phyloP scores from a whole-genome alignment of 306 rosid genomes.

The Gleditsia sinensis region DNA sequence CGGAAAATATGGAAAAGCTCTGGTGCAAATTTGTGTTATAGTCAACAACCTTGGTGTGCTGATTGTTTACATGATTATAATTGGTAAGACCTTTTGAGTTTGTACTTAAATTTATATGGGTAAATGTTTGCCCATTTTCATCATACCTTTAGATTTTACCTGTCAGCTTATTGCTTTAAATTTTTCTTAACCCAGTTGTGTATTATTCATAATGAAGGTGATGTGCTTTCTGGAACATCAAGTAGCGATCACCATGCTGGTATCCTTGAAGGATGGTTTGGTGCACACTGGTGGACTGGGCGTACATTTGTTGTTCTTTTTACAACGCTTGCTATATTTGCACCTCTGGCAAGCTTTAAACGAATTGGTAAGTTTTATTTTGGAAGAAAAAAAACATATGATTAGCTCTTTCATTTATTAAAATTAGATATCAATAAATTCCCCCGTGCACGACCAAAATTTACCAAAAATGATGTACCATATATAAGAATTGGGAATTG shows the following conservation, averaged over 20 bases:
- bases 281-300: constrained; percentile 86
- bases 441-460: background rate
- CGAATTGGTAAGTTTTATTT: constrained; percentile 62
- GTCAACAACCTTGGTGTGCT: constrained; percentile 80
- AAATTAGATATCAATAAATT: background rate
- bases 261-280: constrained; percentile 93
- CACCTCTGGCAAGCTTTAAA: constrained; percentile 84
- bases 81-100: constrained; percentile 54
- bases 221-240: constrained; percentile 93
- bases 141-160: constrained; percentile 25
- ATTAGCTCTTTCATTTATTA: background rate
- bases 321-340: constrained; percentile 68
- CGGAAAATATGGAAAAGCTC: constrained; percentile 71
- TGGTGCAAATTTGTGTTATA: constrained; percentile 67
- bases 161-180: background rate
- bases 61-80: constrained; percentile 89
- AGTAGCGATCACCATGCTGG: constrained; percentile 79
- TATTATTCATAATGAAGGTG: constrained; percentile 61
- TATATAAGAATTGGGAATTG: background rate
- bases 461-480: background rate
- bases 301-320: constrained; percentile 61
- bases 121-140: constrained; percentile 9
- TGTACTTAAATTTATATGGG: background rate
- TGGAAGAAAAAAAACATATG: background rate
- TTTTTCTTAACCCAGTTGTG: constrained; percentile 41